Percentiles rank a stretch among this genome's conserved stretches.
These are phyloP conservation scores for Umbelopsis sp. DNA, from an alignment of 371 early-diverging fungal genomes.

Conservation along the genomic window DNA sequence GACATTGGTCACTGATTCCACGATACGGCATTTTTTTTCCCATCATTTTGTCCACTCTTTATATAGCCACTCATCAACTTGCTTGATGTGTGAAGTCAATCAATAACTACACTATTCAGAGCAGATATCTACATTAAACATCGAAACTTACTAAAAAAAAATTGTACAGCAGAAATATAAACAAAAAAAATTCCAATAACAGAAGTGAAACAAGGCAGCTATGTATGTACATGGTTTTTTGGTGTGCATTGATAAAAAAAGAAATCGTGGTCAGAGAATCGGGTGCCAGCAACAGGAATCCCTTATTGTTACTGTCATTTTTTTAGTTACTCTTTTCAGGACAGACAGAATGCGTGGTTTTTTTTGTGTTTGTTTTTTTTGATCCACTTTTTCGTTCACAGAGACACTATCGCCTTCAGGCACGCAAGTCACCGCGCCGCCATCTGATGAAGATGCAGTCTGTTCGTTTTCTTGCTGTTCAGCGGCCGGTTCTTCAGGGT, in stretches of 20 bases:
- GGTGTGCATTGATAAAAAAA: no score
- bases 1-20: no score
- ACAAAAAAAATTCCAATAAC: neutral
- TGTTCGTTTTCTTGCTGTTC: neutral
- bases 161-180: no score
- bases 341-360: neutral
- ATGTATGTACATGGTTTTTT: neutral
- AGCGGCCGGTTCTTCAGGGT: neutral
- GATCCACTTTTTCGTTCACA: neutral
- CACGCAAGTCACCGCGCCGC: neutral
- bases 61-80: no score
- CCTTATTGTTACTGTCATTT: neutral
- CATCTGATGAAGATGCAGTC: conserved; percentile 1
- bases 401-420: neutral
- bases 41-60: no score
- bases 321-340: conserved; percentile 2
- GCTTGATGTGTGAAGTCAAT: no score
- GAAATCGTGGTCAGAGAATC: neutral
- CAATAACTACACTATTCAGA: no score
- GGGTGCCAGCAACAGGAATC: conserved; percentile 15
- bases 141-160: no score
- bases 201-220: neutral
- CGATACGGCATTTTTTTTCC: no score
- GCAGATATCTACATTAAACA: neutral
- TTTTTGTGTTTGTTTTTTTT: neutral